Conservation (phyloP, 164 flowering plant genomes). For the Stephania japonica region DNA sequence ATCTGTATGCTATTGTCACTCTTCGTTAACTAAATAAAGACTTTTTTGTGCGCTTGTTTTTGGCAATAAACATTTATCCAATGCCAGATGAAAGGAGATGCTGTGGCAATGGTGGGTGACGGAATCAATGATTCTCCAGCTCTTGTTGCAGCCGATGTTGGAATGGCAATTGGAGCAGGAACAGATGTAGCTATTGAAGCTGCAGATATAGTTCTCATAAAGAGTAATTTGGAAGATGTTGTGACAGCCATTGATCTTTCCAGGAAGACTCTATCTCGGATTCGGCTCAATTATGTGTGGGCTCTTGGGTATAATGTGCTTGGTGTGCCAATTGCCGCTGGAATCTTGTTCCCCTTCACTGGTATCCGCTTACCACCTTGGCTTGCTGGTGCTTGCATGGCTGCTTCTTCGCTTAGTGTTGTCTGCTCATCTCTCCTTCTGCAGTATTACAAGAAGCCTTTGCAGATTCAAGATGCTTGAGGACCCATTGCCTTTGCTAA, state of each 20-base stretch:
- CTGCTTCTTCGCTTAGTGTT: slow-evolving; percentile 88
- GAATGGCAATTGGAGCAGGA: slow-evolving; percentile 99
- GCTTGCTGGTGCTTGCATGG: slow-evolving; percentile 98
- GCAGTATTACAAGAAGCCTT: slow-evolving; percentile 79
- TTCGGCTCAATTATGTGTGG: slow-evolving; percentile 83
- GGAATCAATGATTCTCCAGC: slow-evolving; percentile 96
- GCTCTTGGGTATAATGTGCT: slow-evolving; percentile 93
- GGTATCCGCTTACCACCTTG: slow-evolving; percentile 90
- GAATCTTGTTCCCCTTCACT: slow-evolving; percentile 68
- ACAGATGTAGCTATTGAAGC: slow-evolving; percentile 94
- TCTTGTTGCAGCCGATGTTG: slow-evolving; percentile 87
- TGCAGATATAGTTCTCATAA: slow-evolving; percentile 84
- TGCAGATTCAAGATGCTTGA: slow-evolving; percentile 28
- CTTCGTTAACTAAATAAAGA: not conserved
- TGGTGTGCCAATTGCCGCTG: slow-evolving; percentile 87
- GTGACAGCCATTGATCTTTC: slow-evolving; percentile 90
- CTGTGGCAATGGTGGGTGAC: slow-evolving; percentile 95
- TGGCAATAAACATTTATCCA: not conserved
- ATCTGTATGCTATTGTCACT: not conserved
- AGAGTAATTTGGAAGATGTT: slow-evolving; percentile 86
- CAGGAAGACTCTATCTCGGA: slow-evolving; percentile 65
- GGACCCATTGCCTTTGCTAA: slow-evolving; percentile 15
- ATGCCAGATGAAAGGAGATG: slow-evolving; percentile 48
- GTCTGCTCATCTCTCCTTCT: slow-evolving; percentile 85
- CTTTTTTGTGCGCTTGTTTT: not conserved